Percentiles rank a stretch among this genome's conserved stretches.
Conservation (phyloP, 1,284 basidiomycete genomes). For the Cutaneotrichosporon mucoides region DNA sequence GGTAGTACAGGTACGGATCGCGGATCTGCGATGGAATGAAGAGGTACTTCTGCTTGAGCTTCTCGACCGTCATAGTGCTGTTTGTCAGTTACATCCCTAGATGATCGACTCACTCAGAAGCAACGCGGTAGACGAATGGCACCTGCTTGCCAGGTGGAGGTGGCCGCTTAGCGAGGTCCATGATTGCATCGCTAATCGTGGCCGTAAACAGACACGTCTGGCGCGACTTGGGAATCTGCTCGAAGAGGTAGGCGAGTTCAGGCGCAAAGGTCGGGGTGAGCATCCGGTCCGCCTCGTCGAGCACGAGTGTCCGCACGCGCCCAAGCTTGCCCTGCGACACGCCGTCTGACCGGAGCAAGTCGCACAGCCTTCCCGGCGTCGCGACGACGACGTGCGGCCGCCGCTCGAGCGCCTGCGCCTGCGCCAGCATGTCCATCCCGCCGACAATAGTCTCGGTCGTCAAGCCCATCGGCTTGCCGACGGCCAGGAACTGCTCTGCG, state of each 20-base stretch:
- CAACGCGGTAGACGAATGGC: slow-evolving; percentile 83
- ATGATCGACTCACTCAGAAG: slow-evolving; percentile 59
- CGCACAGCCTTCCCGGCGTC: slow-evolving; percentile 91
- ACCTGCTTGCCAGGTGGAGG: slow-evolving; percentile 77
- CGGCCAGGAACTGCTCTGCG: slow-evolving; percentile 88
- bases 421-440: slow-evolving; percentile 97
- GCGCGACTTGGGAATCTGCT: slow-evolving; percentile 71
- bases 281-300: slow-evolving; percentile 95
- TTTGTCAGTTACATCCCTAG: not conserved
- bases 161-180: slow-evolving; percentile 67
- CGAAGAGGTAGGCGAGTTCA: slow-evolving; percentile 76
- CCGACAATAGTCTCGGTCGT: slow-evolving; percentile 88
- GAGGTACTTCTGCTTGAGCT: slow-evolving; percentile 82
- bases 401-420: slow-evolving; percentile 78
- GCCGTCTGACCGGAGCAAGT: slow-evolving; percentile 72
- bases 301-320: slow-evolving; percentile 79
- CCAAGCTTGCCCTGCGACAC: slow-evolving; percentile 75
- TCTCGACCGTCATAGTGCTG: slow-evolving; percentile 79
- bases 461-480: slow-evolving; percentile 75
- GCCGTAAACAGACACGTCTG: slow-evolving; percentile 98
- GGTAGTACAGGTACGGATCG: slow-evolving; percentile 85
- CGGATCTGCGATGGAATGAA: slow-evolving; percentile 93
- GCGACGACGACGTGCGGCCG: slow-evolving; percentile 93
- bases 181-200: slow-evolving; percentile 83
- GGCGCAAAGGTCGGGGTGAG: slow-evolving; percentile 85